Conservation (phyloP, 2,329 filamentous ascomycete genomes). For the Didymella arachidicola region DNA sequence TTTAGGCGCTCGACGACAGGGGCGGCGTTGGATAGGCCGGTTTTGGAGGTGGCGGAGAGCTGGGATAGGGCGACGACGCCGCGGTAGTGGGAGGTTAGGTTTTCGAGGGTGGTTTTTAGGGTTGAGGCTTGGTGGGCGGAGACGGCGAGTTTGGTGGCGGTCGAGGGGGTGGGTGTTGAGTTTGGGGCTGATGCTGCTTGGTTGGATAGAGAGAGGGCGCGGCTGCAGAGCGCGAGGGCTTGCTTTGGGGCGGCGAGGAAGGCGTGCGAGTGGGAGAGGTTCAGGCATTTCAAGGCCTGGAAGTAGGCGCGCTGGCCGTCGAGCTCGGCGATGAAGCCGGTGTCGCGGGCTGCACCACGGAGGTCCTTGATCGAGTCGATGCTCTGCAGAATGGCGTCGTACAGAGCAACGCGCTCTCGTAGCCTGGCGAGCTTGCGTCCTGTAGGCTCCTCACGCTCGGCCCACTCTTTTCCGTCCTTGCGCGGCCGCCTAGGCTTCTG, state of each 20-base stretch:
- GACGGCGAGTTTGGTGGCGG: constrained; percentile 67
- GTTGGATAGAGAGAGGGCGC: constrained; percentile 70
- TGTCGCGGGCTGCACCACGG: constrained; percentile 86
- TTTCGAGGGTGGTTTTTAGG: constrained; percentile 69
- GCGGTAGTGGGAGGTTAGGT: constrained; percentile 80
- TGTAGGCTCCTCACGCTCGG: constrained; percentile 68
- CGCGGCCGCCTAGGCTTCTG: constrained; percentile 62
- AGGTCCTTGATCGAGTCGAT: constrained; percentile 89
- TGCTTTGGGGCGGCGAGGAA: constrained; percentile 76
- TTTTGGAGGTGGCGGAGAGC: constrained; percentile 60
- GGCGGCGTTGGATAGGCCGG: constrained; percentile 53
- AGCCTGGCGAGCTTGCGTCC: constrained; percentile 80
- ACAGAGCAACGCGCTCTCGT: constrained; percentile 86
- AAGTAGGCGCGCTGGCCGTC: constrained; percentile 84
- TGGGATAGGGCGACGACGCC: constrained; percentile 85
- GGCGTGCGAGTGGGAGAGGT: constrained; percentile 84
- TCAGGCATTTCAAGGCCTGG: constrained; percentile 84
- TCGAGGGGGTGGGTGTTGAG: constrained; percentile 40
- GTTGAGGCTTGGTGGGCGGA: constrained; percentile 64
- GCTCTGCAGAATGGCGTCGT: constrained; percentile 90
- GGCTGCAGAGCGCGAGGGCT: constrained; percentile 82
- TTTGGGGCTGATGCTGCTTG: constrained; percentile 55
- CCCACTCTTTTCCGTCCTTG: constrained; percentile 57
- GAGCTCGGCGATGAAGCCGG: constrained; percentile 77
- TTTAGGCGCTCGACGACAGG: constrained; percentile 78